Percentiles rank a stretch among this genome's conserved stretches.
Evolutionary conservation across 306 rosid species (phyloP).

Genomic region (Lathyrus sativus): DNA sequence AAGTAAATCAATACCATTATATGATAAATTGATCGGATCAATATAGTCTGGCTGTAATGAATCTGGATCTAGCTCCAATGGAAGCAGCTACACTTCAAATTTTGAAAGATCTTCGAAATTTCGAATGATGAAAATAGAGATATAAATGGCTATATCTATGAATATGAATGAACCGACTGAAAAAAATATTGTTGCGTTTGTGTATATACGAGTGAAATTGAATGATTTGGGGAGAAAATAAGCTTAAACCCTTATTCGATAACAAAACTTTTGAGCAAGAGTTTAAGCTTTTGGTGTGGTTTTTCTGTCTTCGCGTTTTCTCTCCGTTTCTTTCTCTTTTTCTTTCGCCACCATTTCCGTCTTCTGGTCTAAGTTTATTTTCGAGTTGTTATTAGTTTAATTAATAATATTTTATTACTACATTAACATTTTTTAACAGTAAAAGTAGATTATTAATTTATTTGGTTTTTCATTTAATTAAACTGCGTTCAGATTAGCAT

Average conservation of each 20-base stretch:
- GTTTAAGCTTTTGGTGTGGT: constrained; percentile 18
- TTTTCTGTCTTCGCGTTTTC: constrained; percentile 1
- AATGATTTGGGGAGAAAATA: constrained; percentile 13
- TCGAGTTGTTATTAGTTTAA: neutral
- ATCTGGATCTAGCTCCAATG: constrained; percentile 64
- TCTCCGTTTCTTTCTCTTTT: constrained; percentile 37
- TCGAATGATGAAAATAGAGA: constrained; percentile 7
- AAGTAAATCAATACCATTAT: constrained; percentile 61
- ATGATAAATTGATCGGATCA: constrained; percentile 61
- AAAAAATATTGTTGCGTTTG: constrained; percentile 3
- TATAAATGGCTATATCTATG: neutral
- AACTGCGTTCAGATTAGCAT: neutral
- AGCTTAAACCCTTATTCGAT: constrained; percentile 36
- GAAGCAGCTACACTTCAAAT: constrained; percentile 43
- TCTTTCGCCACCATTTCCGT: constrained; percentile 49
- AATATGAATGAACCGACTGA: constrained; percentile 18
- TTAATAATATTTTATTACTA: constrained; percentile 17
- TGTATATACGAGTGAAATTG: constrained; percentile 34
- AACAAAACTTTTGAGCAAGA: constrained; percentile 39
- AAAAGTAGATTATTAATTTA: neutral
- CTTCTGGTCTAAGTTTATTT: constrained; percentile 39
- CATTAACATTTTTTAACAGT: neutral
- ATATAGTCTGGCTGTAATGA: constrained; percentile 45
- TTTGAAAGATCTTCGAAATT: constrained; percentile 44
- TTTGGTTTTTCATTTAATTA: neutral